phyloP scores from a whole-genome alignment of 2,329 filamentous ascomycete species.

The Onygenales sp. region DNA sequence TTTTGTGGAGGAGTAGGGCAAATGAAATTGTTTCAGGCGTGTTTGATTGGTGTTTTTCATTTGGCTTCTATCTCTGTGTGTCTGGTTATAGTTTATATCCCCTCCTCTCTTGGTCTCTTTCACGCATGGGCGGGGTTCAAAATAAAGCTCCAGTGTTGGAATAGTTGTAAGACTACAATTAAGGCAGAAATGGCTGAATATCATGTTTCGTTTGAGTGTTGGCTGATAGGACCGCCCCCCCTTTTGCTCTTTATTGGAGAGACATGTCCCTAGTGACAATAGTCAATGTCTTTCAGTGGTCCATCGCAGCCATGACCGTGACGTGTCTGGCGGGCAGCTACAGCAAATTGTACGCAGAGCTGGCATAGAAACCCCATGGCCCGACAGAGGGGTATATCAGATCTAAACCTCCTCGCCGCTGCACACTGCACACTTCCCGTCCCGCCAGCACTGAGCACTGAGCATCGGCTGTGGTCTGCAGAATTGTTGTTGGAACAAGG shows the following conservation, averaged over 20 bases:
- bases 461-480: neutral
- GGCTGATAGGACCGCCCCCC: too few relatives aligned
- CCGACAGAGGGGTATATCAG: neutral
- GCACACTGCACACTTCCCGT: too few relatives aligned
- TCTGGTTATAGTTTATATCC: neutral
- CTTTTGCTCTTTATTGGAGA: neutral
- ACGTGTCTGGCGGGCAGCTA: slow-evolving; percentile 3
- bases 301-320: neutral
- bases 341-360: neutral
- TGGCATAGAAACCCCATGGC: neutral
- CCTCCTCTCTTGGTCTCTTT: neutral
- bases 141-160: neutral
- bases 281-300: neutral
- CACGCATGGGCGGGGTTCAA: neutral
- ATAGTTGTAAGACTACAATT: neutral
- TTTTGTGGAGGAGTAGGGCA: neutral
- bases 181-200: neutral
- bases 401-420: too few relatives aligned
- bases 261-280: neutral
- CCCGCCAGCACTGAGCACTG: too few relatives aligned
- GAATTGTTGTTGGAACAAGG: neutral
- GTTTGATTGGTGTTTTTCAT: neutral
- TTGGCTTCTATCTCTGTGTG: neutral
- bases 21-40: neutral
- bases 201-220: neutral